Evolutionary conservation across 169 alveolate genomes (phyloP), one percentile per base, ranked within the genome.

Genomic region (Miamiensis avidus): DNA sequence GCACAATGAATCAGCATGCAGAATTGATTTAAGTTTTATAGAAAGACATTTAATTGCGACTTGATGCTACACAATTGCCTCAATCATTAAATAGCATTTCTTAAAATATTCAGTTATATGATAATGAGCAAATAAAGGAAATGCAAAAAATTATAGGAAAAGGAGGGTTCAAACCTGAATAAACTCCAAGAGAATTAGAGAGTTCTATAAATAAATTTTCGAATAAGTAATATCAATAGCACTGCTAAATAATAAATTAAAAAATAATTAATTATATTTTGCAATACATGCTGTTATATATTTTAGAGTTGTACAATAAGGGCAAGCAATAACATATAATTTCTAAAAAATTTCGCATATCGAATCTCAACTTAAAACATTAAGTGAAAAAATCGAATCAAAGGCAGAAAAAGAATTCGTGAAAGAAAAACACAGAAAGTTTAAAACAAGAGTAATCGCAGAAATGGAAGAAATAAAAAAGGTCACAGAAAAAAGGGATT

Each of bases 391-490:
- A 33, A 78, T 78, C 1, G 31, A 34, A 31, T 33, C 32, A 34
- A 78, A 78, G 34, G 83, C 83, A 34, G 29, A 27, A 26, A 78
- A 34, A 34, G 83, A 78, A 33, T 69, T 33, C 27, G 83, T 34
- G n/a, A 78, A 78, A 65, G 83, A 78, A 27, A 78, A 78, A 29
- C 69, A 78, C 74, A 33, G 34, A 29, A 78, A 78, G 25, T 32
- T 78, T 11, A 78, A 78, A 78, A 30, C 20, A 0, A 78, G 34
- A 32, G 69, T 78, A 4, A 0, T 28, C 15, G 34, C 69, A 25
- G 83, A 78, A 25, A 33, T 78, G 0, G 83, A 78, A 16, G 83
- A 78, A 33, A 78, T 78, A 27, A 78, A 78, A n/a, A 78, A 78
- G 31, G 32, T 33, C 34, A 33, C 34, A 4, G 83, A 78, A 78